Evolutionary conservation across 1,139 yeast genomes (phyloP).

Genomic region (Diutina pseudorugosa): DNA sequence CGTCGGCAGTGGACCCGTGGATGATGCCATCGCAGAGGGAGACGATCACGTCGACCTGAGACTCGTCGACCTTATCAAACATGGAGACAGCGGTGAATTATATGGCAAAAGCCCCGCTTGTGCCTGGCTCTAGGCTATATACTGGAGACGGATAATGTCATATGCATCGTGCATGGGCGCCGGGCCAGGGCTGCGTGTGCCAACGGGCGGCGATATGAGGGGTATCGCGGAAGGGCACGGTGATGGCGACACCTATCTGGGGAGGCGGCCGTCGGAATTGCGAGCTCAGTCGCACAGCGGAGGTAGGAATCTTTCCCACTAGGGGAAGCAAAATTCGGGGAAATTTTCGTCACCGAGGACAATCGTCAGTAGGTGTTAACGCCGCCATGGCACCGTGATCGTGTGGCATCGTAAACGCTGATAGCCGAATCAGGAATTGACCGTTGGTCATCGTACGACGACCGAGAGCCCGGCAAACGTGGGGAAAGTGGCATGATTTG

Average conservation of each 20-base stretch:
- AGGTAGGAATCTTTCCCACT: no score
- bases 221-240: no score
- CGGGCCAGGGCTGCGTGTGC: not conserved
- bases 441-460: not conserved
- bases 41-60: conserved; percentile 17
- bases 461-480: not conserved
- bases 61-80: conserved; percentile 10
- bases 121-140: not conserved
- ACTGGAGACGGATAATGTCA: not conserved
- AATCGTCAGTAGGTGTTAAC: no score
- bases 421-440: no score
- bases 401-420: no score
- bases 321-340: no score
- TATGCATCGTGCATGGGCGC: not conserved
- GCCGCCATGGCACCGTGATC: no score
- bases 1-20: conserved; percentile 21
- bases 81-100: not conserved
- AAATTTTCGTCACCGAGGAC: no score
- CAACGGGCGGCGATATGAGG: not conserved
- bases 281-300: no score
- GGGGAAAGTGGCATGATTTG: not conserved
- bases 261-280: no score
- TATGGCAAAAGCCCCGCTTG: no score
- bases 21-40: conserved; percentile 24
- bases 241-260: no score